Conservation (phyloP, 148 eudicot genomes). For the Rhododendron griersonianum region DNA sequence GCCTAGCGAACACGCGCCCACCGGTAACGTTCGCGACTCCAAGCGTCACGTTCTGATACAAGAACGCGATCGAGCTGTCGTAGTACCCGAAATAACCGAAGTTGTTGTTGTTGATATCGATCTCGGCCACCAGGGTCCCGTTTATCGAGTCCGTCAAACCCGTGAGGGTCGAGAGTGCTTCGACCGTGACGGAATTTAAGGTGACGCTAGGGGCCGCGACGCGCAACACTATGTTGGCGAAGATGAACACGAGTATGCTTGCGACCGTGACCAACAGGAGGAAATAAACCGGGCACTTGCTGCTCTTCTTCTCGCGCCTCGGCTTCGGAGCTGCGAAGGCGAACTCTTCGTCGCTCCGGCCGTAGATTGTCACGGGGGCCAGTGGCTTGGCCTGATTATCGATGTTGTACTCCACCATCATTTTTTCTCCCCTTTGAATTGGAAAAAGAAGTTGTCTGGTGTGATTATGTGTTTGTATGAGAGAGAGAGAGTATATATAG, state of each 20-base stretch:
- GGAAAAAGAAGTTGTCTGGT: neutral
- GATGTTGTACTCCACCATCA: conserved; percentile 3
- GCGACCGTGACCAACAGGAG: neutral
- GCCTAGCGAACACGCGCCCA: neutral
- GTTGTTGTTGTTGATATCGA: conserved; percentile 28
- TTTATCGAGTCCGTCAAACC: conserved; percentile 13
- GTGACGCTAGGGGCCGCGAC: neutral
- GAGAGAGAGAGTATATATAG: neutral
- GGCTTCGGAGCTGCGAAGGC: neutral
- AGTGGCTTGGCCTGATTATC: conserved; percentile 14
- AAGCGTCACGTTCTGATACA: neutral
- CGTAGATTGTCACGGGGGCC: conserved; percentile 7
- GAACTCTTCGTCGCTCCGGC: conserved; percentile 5
- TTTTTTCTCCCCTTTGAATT: neutral
- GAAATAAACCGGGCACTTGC: neutral
- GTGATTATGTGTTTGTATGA: neutral
- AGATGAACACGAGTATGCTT: neutral
- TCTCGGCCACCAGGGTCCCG: conserved; percentile 17
- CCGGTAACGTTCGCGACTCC: neutral
- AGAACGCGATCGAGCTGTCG: neutral
- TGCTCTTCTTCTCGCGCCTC: neutral
- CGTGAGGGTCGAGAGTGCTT: neutral
- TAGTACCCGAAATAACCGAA: conserved; percentile 9
- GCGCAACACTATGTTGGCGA: neutral
- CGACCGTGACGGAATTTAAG: neutral